Conservation (phyloP, 148 eudicot species). For the Camellia granthamiana region DNA sequence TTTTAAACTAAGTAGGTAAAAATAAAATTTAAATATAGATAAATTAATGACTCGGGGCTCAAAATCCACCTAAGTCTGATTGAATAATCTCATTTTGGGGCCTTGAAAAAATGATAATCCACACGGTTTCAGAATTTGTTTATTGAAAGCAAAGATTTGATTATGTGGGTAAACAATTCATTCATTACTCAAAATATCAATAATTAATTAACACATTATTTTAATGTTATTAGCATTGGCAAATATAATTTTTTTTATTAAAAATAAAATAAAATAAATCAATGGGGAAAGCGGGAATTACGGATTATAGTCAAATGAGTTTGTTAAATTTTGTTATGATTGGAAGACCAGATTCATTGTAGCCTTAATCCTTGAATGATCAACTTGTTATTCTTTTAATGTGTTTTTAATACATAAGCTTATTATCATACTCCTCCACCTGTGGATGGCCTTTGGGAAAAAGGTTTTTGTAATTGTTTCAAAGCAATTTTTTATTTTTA, state of each 20-base stretch:
- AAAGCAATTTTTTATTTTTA: background rate
- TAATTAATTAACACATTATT: background rate
- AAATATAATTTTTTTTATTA: background rate
- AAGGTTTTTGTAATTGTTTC: background rate
- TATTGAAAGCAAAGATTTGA: no score
- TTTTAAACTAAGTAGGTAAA: no score
- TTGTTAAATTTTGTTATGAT: background rate
- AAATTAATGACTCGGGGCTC: no score
- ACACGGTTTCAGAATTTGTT: background rate
- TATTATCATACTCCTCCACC: background rate
- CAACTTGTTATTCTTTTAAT: background rate
- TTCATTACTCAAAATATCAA: background rate
- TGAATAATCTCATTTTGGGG: background rate
- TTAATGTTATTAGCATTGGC: background rate
- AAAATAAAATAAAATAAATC: background rate
- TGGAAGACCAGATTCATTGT: conserved; percentile 17
- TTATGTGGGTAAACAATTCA: background rate
- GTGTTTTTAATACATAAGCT: background rate
- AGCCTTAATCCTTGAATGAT: background rate
- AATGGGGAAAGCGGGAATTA: no score
- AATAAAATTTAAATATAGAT: no score
- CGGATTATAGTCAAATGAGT: background rate
- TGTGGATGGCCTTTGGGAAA: background rate
- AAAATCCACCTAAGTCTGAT: no score
- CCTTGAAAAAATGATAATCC: background rate